Base-by-base conservation (phyloP, 345 rosid genomes). In the Gossypium raimondii region DNA sequence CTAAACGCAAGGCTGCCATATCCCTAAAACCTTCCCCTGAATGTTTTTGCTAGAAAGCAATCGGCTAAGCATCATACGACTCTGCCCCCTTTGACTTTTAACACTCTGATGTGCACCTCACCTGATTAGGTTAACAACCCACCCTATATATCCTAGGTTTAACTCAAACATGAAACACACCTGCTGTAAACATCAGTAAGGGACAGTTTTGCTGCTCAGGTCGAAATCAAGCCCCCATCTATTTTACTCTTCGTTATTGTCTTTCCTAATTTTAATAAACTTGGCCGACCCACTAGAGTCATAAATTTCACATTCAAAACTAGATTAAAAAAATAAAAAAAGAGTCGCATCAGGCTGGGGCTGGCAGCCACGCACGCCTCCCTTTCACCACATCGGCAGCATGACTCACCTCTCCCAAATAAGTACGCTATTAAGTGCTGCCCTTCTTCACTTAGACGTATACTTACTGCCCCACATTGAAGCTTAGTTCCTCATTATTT, bases 381-480 rank as follows among this genome's bases (percentile, higher is more conserved):
- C 20, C 44, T 68, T 68, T 50, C 58, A 25, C 52, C 10, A 20
- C 24, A 41, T 2, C 24, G 17, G 44, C 10, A 9, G 24, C 59
- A 41, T 69, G 59, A 69, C 59, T 72, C 75, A 71, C 34, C 29
- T 3, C 63, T 18, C 61, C 38, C 63, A 71, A 71, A 71, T 70
- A 53, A 70, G 18, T 34, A 34, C 1, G 48, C 63, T 7, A 18
- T n/a, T 71, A 38, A 71, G 74, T 55, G 74, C 51, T 11, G 34
- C 18, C 61, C 74, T 22, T 57, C 22, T 53, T 52, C 56, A 17
- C 18, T 16, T 52, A 16, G 4, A 52, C 6, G 41, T 34, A 1
- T 34, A 34, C 41, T 34, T 34, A 34, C 7, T 5, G 41, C 41
- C 41, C 41, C 7, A 34, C 41, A 34, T 34, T 34, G 60, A 56